phyloP scores from a whole-genome alignment of 495 filamentous ascomycete species.

The Chaetomium cochliodes region DNA sequence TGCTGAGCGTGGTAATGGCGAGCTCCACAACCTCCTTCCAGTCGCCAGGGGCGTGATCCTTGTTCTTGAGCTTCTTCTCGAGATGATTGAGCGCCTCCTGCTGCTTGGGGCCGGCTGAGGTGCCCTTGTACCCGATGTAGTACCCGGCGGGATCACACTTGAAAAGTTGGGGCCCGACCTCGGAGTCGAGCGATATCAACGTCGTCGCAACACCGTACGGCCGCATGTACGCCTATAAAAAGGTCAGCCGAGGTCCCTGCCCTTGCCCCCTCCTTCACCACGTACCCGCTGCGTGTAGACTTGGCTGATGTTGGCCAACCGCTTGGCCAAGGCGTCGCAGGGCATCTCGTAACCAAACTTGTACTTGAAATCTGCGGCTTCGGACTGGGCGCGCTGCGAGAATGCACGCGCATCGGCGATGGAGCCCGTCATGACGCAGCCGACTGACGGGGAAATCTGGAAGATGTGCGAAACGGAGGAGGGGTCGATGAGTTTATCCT shows the following conservation, averaged over 20 bases:
- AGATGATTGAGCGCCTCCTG: conserved; percentile 97
- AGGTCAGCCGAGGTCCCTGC: conserved; percentile 22
- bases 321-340: conserved; percentile 91
- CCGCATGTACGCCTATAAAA: conserved; percentile 89
- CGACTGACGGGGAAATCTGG: conserved; percentile 91
- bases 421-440: conserved; percentile 97
- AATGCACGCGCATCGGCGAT: conserved; percentile 95
- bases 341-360: conserved; percentile 99
- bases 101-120: conserved; percentile 92
- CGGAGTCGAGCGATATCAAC: conserved; percentile 87
- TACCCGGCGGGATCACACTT: conserved; percentile 98
- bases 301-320: conserved; percentile 97
- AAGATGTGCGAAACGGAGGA: conserved; percentile 97
- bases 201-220: conserved; percentile 94
- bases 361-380: conserved; percentile 97
- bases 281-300: conserved; percentile 96
- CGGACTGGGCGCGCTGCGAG: conserved; percentile 85
- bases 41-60: conserved; percentile 85
- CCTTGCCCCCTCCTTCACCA: conserved; percentile 1
- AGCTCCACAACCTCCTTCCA: conserved; percentile 99
- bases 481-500: conserved; percentile 99
- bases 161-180: conserved; percentile 93
- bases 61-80: conserved; percentile 99
- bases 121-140: conserved; percentile 97
- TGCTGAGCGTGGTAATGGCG: conserved; percentile 90